These are phyloP conservation scores for Sicyos baderoa DNA, from an alignment of 306 rosid species.

Conservation along the genomic window DNA sequence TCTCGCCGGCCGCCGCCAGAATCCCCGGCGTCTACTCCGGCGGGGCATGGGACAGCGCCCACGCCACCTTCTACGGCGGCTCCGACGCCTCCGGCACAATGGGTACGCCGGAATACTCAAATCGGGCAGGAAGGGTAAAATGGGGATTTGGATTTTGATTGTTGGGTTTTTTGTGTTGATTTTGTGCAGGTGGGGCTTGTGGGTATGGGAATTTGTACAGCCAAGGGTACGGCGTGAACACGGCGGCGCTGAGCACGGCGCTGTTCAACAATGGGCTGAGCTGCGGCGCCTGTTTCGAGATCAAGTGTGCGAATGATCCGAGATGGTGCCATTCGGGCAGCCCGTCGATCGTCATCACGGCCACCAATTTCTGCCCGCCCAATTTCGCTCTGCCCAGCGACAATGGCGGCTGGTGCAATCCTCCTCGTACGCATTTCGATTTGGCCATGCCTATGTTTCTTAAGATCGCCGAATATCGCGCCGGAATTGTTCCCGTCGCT, in stretches of 20 bases:
- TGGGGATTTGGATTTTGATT: background rate
- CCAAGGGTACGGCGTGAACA: slow-evolving; percentile 67
- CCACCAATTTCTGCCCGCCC: slow-evolving; percentile 64
- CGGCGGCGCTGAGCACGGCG: slow-evolving; percentile 61
- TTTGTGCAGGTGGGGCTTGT: slow-evolving; percentile 52
- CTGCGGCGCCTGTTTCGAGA: slow-evolving; percentile 61
- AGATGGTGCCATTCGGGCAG: slow-evolving; percentile 61
- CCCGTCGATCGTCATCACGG: slow-evolving; percentile 52
- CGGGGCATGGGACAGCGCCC: slow-evolving; percentile 46
- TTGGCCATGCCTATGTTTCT: slow-evolving; percentile 77
- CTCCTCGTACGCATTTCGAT: slow-evolving; percentile 64
- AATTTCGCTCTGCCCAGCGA: slow-evolving; percentile 57
- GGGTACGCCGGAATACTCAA: slow-evolving; percentile 28
- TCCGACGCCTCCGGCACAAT: slow-evolving; percentile 67
- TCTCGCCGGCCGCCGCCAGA: slow-evolving; percentile 32
- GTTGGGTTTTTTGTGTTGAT: background rate
- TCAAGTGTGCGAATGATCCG: slow-evolving; percentile 51
- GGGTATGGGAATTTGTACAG: slow-evolving; percentile 64
- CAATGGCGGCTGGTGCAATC: slow-evolving; percentile 73
- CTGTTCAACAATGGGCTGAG: slow-evolving; percentile 55
- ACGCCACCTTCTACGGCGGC: slow-evolving; percentile 65
- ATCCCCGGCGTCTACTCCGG: slow-evolving; percentile 51
- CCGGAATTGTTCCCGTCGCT: slow-evolving; percentile 62
- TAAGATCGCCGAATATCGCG: slow-evolving; percentile 60
- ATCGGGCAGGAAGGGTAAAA: too few species aligned